Base-by-base conservation (phyloP, 2,329 filamentous ascomycete genomes). In the Bisporella sp. region DNA sequence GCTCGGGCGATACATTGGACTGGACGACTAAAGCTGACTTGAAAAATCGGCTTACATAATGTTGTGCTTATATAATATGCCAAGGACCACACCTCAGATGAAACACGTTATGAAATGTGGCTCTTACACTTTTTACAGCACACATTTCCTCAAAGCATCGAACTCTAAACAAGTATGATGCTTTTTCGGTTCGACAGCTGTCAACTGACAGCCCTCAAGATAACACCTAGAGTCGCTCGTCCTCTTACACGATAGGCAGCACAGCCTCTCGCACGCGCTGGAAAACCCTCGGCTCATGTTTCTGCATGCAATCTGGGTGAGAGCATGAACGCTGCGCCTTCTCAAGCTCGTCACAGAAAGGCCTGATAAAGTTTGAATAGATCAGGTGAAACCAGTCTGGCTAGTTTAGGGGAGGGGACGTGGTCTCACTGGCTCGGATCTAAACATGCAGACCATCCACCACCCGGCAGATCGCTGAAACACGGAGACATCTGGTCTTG, bases 281-380 rank as follows among this genome's bases (percentile, higher is more conserved):
- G 9, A 39, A 9, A 39, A 9, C n/a, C 35, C 9, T 39, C 9
- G 35, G 21, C 21, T 21, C 21, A 39, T 39, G 9, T 33, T 43
- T n/a, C 49, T 42, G 46, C 42, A 35, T 31, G 41, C 21, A 28
- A 31, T 39, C 29, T 42, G 45, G 45, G 33, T 29, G 45, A 52
- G 47, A 45, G 55, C 55, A 57, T 55, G 57, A 54, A 57, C 54
- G 45, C 54, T 54, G 52, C 51, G 57, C 53, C 56, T 56, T 59
- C 55, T 54, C 55, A 55, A 56, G 55, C 49, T 54, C 54, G 53
- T 57, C 52, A 51, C 41, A 43, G 53, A 44, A 43, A 11, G 41
- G 8, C 21, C 12, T 28, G 12, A 28, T 42, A 47, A 41, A n/a
- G 31, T 42, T 35, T 8, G 12, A 37, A 46, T 41, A 52, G 45